These are phyloP conservation scores for Rhizophagus prolifer DNA, from an alignment of 192 early-diverging fungal genomes.

Conservation along the genomic window DNA sequence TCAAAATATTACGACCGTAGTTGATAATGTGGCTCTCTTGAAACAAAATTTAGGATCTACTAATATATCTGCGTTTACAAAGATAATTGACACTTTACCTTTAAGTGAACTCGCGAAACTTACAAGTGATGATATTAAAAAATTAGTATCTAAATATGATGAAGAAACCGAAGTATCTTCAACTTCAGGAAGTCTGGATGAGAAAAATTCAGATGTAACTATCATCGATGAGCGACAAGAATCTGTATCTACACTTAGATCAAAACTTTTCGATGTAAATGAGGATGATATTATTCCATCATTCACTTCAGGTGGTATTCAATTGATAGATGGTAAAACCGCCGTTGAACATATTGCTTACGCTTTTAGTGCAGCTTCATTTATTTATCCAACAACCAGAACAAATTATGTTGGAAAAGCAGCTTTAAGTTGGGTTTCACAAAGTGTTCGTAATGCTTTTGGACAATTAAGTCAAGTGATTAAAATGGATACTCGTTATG, in stretches of 20 bases:
- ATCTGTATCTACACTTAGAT: not conserved
- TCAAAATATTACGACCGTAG: conserved; percentile 55
- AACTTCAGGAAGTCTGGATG: not conserved
- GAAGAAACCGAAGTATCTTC: conserved; percentile 28
- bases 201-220: conserved; percentile 15
- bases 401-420: conserved; percentile 65
- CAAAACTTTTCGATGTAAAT: conserved; percentile 5
- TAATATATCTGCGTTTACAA: conserved; percentile 55
- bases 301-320: conserved; percentile 18
- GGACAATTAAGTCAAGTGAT: conserved; percentile 69
- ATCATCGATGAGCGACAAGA: not conserved
- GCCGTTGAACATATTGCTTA: conserved; percentile 77
- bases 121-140: conserved; percentile 43
- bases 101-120: conserved; percentile 44
- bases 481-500: conserved; percentile 74
- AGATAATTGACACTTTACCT: conserved; percentile 61
- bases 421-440: conserved; percentile 63
- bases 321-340: conserved; percentile 57
- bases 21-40: conserved; percentile 57
- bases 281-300: not conserved
- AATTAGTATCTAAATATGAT: conserved; percentile 47
- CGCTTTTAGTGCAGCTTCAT: conserved; percentile 75
- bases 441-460: conserved; percentile 65
- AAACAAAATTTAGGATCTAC: conserved; percentile 41
- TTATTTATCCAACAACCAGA: conserved; percentile 75